Evolutionary conservation across 2,329 filamentous ascomycete genomes (phyloP).

Genomic region (Bertia moriformis): DNA sequence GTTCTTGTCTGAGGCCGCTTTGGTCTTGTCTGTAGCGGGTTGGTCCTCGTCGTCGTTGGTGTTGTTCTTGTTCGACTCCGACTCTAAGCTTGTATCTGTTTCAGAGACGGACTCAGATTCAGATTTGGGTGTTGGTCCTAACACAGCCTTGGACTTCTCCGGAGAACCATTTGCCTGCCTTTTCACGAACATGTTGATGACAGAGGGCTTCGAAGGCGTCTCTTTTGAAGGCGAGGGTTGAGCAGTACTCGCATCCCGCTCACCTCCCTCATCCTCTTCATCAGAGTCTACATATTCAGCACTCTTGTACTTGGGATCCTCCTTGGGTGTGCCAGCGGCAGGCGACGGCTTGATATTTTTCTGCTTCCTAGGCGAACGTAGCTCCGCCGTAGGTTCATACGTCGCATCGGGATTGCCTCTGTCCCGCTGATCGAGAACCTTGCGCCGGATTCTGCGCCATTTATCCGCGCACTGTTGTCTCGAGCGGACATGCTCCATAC

Average conservation of each 20-base stretch:
- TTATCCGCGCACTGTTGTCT: slow-evolving; percentile 21
- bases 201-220: not conserved
- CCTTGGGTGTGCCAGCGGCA: no score
- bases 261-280: not conserved
- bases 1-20: no score
- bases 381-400: slow-evolving; percentile 7
- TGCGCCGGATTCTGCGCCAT: slow-evolving; percentile 16
- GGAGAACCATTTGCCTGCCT: not conserved
- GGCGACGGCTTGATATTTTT: not conserved
- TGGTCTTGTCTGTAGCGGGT: no score
- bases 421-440: slow-evolving; percentile 8
- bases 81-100: no score
- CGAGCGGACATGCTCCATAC: slow-evolving; percentile 14
- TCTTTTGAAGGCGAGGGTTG: not conserved
- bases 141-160: not conserved
- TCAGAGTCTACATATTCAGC: not conserved
- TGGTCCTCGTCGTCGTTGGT: no score
- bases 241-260: not conserved
- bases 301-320: no score
- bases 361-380: not conserved
- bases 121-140: not conserved
- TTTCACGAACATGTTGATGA: not conserved
- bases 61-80: no score
- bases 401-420: slow-evolving; percentile 10
- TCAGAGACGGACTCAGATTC: not conserved